phyloP scores from a whole-genome alignment of 2,329 filamentous ascomycete genomes.

The Pseudogymnoascus sp. region DNA sequence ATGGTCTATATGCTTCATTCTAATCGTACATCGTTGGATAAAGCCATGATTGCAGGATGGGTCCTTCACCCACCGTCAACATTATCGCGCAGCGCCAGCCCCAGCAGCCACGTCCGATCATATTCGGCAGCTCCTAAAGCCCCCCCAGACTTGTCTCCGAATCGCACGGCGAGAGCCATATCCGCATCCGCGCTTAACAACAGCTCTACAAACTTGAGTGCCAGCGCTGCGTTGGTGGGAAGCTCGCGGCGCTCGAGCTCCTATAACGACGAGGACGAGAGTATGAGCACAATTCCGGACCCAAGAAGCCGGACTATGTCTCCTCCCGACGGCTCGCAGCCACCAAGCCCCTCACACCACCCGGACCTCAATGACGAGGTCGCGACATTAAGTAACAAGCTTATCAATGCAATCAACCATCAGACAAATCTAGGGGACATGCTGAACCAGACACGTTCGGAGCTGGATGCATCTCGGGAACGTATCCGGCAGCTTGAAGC shows the following conservation, averaged over 20 bases:
- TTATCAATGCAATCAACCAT: constrained; percentile 95
- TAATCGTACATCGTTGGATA: not conserved
- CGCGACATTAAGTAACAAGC: constrained; percentile 82
- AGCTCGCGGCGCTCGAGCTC: not conserved
- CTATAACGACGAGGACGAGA: constrained; percentile 44
- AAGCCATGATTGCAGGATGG: constrained; percentile 7
- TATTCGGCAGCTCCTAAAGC: not conserved
- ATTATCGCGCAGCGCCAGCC: constrained; percentile 2
- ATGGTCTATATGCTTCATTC: not conserved
- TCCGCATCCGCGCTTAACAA: not conserved
- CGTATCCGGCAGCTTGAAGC: constrained; percentile 61
- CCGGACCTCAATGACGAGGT: constrained; percentile 64
- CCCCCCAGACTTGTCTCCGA: not conserved
- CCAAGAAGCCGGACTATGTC: constrained; percentile 47
- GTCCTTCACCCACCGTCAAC: constrained; percentile 1
- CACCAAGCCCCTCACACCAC: constrained; percentile 35
- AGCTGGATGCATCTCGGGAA: constrained; percentile 65
- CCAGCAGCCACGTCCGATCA: not conserved
- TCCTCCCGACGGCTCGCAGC: constrained; percentile 31
- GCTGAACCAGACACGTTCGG: constrained; percentile 71
- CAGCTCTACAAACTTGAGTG: not conserved
- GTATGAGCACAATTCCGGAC: constrained; percentile 62
- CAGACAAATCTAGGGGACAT: constrained; percentile 88
- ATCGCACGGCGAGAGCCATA: not conserved
- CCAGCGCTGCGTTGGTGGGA: not conserved